Evolutionary conservation across 495 filamentous ascomycete genomes (phyloP).

Genomic region (Podospora comata): DNA sequence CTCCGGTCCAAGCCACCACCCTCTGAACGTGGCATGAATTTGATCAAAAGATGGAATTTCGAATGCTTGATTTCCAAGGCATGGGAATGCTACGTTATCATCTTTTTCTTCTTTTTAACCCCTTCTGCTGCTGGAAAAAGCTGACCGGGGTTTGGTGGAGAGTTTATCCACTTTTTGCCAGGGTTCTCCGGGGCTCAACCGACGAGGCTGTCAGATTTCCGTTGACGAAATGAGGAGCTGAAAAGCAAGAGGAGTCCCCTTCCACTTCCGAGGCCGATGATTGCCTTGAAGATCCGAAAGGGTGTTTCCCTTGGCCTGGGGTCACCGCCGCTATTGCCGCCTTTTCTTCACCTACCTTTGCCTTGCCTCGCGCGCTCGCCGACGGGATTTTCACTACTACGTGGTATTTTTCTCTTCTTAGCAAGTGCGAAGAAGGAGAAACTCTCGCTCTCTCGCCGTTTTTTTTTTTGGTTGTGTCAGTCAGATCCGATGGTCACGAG

Average conservation of each 20-base stretch:
- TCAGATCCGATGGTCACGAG: neutral
- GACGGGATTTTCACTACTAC: neutral
- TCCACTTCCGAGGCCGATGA: neutral
- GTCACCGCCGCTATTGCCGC: neutral
- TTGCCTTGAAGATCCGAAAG: neutral
- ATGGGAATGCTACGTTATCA: neutral
- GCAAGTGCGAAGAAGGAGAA: neutral
- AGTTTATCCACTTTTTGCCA: constrained; percentile 17
- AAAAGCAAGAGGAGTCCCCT: neutral
- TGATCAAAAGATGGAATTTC: neutral
- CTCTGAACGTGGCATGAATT: too few relatives aligned
- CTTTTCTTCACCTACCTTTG: neutral
- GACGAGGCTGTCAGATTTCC: neutral
- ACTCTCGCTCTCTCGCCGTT: neutral
- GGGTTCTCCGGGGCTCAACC: neutral
- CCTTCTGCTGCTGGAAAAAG: neutral
- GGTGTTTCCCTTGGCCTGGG: neutral
- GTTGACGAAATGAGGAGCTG: neutral
- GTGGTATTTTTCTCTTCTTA: neutral
- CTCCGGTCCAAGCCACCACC: neutral
- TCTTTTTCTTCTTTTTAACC: neutral
- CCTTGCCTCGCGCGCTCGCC: neutral
- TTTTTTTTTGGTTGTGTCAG: too few relatives aligned
- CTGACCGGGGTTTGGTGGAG: neutral
- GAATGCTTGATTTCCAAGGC: neutral